Evolutionary conservation across 768 basidiomycete genomes (phyloP), one percentile per base, ranked within the genome.

Genomic region (Pleurotus eryngii): DNA sequence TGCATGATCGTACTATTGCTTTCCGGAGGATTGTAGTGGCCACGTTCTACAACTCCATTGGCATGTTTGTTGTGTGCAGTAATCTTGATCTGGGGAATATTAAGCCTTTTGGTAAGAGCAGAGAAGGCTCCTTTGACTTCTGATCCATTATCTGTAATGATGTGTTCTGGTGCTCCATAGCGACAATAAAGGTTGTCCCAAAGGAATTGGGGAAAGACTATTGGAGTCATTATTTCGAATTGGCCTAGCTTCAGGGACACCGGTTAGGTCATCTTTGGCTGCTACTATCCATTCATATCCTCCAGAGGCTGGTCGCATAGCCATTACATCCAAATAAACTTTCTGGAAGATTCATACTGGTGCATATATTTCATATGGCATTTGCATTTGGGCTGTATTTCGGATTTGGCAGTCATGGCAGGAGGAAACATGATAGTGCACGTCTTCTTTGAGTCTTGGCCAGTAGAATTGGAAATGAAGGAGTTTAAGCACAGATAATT

Each of bases 61-160:
- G 71, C 70, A 3, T 60, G 60, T 0, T 68, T 71, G 47, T 75
- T 75, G 61, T 75, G 74, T n/a, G n/a, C n/a, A n/a, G n/a, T n/a
- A n/a, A n/a, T n/a, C n/a, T n/a, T n/a, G n/a, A n/a, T n/a, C n/a
- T n/a, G n/a, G n/a, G n/a, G n/a, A n/a, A n/a, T n/a, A n/a, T n/a
- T n/a, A n/a, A n/a, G n/a, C n/a, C n/a, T n/a, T n/a, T n/a, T n/a
- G n/a, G n/a, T n/a, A n/a, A n/a, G n/a, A n/a, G n/a, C n/a, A n/a
- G n/a, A n/a, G n/a, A n/a, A n/a, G n/a, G n/a, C n/a, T n/a, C n/a
- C n/a, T n/a, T n/a, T n/a, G n/a, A n/a, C n/a, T n/a, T n/a, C n/a
- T n/a, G n/a, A n/a, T n/a, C n/a, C n/a, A n/a, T n/a, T n/a, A n/a
- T n/a, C n/a, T n/a, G n/a, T n/a, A n/a, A n/a, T n/a, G n/a, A n/a